Percentiles rank a stretch among this genome's conserved stretches.
phyloP scores from a whole-genome alignment of 129 eudicot genomes.

The Silybum marianum region DNA sequence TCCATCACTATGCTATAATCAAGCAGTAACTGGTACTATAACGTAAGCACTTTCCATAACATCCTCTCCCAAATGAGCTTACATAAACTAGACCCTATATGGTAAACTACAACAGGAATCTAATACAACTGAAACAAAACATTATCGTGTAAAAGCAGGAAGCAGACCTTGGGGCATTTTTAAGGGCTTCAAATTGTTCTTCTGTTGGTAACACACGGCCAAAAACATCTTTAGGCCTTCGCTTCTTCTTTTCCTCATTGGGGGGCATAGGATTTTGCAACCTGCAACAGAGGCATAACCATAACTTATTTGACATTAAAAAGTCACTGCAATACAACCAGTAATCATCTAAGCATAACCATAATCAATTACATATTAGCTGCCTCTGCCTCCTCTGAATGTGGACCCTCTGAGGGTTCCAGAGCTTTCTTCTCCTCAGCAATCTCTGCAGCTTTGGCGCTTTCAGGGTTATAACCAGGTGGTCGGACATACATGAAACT shows the following conservation, averaged over 20 bases:
- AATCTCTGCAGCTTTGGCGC: conserved; percentile 97
- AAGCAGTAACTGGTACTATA: neutral
- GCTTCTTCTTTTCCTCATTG: conserved; percentile 64
- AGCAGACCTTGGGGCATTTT: conserved; percentile 74
- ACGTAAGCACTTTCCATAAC: neutral
- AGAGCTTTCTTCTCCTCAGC: conserved; percentile 62
- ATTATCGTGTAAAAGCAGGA: neutral
- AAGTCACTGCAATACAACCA: conserved; percentile 1
- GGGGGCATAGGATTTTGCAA: conserved; percentile 43
- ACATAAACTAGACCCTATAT: neutral
- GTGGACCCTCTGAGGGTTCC: conserved; percentile 52
- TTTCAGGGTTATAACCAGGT: conserved; percentile 92
- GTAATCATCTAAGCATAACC: conserved; percentile 9
- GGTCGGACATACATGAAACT: conserved; percentile 95
- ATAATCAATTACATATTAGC: conserved; percentile 47
- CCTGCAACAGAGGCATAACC: conserved; percentile 42
- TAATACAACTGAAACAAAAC: neutral
- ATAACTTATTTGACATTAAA: neutral
- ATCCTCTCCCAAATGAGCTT: neutral
- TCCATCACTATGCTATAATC: neutral
- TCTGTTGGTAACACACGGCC: conserved; percentile 93
- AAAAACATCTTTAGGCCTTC: conserved; percentile 81
- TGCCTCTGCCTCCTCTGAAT: conserved; percentile 44
- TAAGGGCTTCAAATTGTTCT: conserved; percentile 90
- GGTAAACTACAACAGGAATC: neutral